A percentile compares a stretch with the other conserved stretches of the same genome.
phyloP scores from a whole-genome alignment of 75 land plant species.

The Larix kaempferi region DNA sequence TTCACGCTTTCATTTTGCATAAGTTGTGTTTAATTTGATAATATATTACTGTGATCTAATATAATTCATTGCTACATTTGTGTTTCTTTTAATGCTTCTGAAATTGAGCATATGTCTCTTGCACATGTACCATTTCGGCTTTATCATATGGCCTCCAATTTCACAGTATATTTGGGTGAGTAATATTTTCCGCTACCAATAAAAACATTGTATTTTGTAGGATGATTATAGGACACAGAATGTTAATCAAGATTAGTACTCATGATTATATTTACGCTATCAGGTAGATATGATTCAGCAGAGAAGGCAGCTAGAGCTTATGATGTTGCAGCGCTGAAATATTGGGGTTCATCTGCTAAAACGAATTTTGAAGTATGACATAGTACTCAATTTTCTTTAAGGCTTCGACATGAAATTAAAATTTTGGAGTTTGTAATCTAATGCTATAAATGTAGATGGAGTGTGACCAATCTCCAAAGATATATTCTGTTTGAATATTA shows the following conservation, averaged over 20 bases:
- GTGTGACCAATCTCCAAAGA: not conserved
- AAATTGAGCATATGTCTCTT: not conserved
- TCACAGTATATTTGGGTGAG: constrained; percentile 22
- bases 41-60: no score
- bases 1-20: not conserved
- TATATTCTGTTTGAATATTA: not conserved
- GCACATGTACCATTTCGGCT: not conserved
- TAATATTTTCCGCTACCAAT: not conserved
- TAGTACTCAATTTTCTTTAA: no score
- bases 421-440: no score
- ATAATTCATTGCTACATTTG: no score
- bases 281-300: constrained; percentile 20
- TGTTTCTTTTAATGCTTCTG: not conserved
- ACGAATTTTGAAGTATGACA: not conserved
- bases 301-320: constrained; percentile 21
- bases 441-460: not conserved
- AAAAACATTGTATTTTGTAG: no score
- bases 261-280: not conserved
- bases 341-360: not conserved
- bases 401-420: no score
- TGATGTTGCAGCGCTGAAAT: constrained; percentile 21
- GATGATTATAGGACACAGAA: no score
- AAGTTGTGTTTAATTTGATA: not conserved
- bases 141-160: not conserved
- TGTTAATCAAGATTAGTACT: no score